These are phyloP conservation scores for Spathaspora hagerdaliae DNA, from an alignment of 805 yeast species.

Conservation along the genomic window DNA sequence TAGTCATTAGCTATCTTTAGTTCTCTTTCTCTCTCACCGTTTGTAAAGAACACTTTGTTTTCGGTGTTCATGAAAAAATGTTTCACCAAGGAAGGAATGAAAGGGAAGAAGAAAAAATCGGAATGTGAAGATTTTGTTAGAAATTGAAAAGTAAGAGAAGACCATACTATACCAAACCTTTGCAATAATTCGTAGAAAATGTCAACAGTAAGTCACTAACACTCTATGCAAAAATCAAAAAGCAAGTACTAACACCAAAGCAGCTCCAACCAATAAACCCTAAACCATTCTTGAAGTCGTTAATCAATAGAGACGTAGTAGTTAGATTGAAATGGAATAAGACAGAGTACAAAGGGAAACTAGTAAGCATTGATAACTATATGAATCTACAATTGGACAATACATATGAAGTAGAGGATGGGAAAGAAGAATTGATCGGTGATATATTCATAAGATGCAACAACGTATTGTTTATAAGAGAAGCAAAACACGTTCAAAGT, in stretches of 20 bases:
- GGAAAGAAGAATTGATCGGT: slow-evolving; percentile 43
- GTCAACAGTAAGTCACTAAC: no score
- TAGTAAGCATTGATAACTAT: slow-evolving; percentile 82
- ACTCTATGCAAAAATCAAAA: no score
- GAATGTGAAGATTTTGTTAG: background rate
- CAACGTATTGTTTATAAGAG: slow-evolving; percentile 76
- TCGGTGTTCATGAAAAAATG: slow-evolving; percentile 2
- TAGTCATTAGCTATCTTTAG: slow-evolving; percentile 13
- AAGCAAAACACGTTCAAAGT: slow-evolving; percentile 13
- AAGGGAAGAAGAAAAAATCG: background rate
- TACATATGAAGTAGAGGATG: slow-evolving; percentile 47
- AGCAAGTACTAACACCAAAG: background rate
- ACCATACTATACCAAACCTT: no score
- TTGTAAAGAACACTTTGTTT: no score
- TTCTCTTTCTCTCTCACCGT: background rate
- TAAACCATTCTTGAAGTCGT: slow-evolving; percentile 79
- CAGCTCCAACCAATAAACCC: slow-evolving; percentile 72
- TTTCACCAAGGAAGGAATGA: background rate
- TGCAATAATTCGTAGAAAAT: no score
- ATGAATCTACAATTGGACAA: slow-evolving; percentile 81
- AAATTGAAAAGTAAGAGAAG: no score
- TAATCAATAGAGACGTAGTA: slow-evolving; percentile 65
- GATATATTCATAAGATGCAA: slow-evolving; percentile 88
- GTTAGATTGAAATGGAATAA: slow-evolving; percentile 88
- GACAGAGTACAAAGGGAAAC: slow-evolving; percentile 79